Evolutionary conservation across 1,284 basidiomycete genomes (phyloP), one percentile per base, ranked within the genome.

Genomic region (Ganoderma multipileum): DNA sequence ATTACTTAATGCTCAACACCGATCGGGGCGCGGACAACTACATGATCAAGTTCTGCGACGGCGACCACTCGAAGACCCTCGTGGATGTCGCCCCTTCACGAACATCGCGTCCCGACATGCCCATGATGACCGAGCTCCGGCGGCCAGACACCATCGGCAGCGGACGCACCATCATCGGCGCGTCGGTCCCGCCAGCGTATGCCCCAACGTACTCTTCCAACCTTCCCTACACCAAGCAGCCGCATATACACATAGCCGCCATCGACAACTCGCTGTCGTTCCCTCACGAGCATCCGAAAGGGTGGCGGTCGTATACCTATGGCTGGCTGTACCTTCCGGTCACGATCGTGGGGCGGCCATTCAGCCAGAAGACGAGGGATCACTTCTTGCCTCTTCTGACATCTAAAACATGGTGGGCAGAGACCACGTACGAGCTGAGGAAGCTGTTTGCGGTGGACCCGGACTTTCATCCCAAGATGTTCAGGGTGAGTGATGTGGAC

Each of bases 231-330:
- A 81, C 76, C 14, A 78, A 78, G 33, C 78, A 80, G 61, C 82
- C 83, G 11, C 83, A 84, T 66, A 89, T 94, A 38, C 94, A 95
- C 76, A 92, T 95, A 60, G 94, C 93, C 65, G 96, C 96, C 12
- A 97, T 97, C 70, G 96, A 97, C 77, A 97, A 97, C 78, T 96
- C 94, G 0, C 86, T 98, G 33, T 95, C 94, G 0, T 98, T 97
- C 77, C 96, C 93, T 52, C 93, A 94, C 72, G 91, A 94, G 75
- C 93, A 97, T 76, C 96, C 95, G 0, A 88, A 90, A 71, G 95
- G 95, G 30, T 96, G 95, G 92, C 87, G 96, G 44, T 91, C 91
- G 28, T 97, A 95, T 77, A 95, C 95, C 0, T 97, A 95, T 75
- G 96, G 96, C 38, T 96, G 95, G 95, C 81, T 98, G 39, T 95